Evolutionary conservation across 306 rosid species (phyloP).

Genomic region (Purshia tridentata): DNA sequence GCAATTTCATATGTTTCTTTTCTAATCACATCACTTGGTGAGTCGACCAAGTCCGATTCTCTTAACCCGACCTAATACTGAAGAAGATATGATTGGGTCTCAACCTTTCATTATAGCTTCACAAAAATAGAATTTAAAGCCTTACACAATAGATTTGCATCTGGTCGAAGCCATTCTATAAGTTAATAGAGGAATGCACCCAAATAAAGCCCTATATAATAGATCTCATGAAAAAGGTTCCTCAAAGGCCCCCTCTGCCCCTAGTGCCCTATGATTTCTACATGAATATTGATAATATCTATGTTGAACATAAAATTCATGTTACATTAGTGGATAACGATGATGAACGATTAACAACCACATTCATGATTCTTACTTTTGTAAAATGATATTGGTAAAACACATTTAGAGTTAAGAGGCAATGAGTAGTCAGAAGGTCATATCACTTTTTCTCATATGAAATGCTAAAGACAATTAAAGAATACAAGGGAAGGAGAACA

Average conservation of each 20-base stretch:
- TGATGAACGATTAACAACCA: not conserved
- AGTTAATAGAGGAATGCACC: no score
- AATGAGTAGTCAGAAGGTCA: conserved; percentile 26
- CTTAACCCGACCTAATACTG: no score
- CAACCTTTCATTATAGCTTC: no score
- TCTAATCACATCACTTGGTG: no score
- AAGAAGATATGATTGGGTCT: no score
- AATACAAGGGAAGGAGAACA: conserved; percentile 16
- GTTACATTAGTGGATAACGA: not conserved
- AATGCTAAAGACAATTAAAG: conserved; percentile 13
- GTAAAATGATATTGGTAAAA: not conserved
- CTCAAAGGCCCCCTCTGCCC: not conserved
- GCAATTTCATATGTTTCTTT: no score
- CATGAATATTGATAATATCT: not conserved
- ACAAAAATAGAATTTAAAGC: no score
- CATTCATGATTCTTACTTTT: not conserved
- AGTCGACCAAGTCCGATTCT: no score
- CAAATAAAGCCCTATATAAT: no score
- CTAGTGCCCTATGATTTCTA: not conserved
- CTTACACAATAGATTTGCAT: no score
- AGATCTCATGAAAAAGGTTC: not conserved
- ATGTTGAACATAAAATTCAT: not conserved
- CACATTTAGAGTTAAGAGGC: conserved; percentile 13
- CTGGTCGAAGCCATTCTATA: no score
- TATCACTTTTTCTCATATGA: conserved; percentile 13